Evolutionary conservation across 164 flowering plant genomes (phyloP), one percentile per base, ranked within the genome.

Genomic region (Amborella trichopoda): DNA sequence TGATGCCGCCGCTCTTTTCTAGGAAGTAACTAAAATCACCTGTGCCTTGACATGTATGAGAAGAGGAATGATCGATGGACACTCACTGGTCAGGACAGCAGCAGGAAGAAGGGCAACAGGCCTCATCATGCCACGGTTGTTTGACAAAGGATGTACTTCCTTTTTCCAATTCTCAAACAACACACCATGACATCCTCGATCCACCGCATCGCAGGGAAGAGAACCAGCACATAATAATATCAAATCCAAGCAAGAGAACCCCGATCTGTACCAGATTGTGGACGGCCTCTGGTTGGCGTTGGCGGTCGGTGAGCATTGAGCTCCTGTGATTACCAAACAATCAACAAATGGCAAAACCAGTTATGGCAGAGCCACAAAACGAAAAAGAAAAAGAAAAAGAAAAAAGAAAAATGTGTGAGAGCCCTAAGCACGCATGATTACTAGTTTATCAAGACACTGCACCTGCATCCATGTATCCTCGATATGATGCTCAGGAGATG

Each of bases 381-480:
- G n/a, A n/a, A n/a, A n/a, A 38, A 33, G 37, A 16, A 10, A 17
- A 19, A 20, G 24, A 41, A n/a, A 11, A 10, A 41, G 21, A 16
- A 2, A 41, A 11, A 40, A 16, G 10, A 40, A 2, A 40, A 40
- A 16, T 19, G 19, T 2, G 21, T 3, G 3, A 13, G 2, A 2
- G 19, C 44, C 14, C 2, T 9, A 22, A 21, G n/a, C 23, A 12
- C 23, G 19, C 11, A 18, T 6, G 12, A 49, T 41, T 9, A 48
- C 34, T 16, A 4, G 16, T 40, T 14, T 23, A 36, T 28, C 17
- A n/a, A 8, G 26, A 30, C 20, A 13, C 28, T 22, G 1, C 8
- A 90, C 99, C 95, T 93, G 99, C 99, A 93, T 93, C 99, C 97
- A 93, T 24, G 97, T 88, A 56, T 88, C 97, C 51, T 93, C 99